Evolutionary conservation across 805 yeast genomes (phyloP).

Genomic region (Candida xiaguanensis): DNA sequence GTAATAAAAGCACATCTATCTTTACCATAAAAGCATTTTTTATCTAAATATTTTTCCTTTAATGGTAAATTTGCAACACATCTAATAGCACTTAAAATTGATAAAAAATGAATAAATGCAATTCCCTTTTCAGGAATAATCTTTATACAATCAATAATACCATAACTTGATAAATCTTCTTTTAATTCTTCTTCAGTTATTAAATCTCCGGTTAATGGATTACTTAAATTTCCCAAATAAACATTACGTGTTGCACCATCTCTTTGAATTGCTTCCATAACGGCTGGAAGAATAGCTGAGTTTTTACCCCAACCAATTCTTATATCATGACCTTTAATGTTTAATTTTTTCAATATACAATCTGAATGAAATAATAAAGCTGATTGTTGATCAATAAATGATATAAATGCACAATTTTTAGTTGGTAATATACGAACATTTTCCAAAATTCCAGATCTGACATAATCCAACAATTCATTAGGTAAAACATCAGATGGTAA

Average conservation of each 20-base stretch:
- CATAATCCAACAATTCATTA: constrained; percentile 82
- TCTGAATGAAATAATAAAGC: constrained; percentile 92
- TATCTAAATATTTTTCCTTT: constrained; percentile 63
- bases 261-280: constrained; percentile 69
- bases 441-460: constrained; percentile 86
- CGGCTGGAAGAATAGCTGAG: constrained; percentile 68
- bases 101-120: constrained; percentile 87
- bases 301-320: constrained; percentile 94
- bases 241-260: constrained; percentile 95
- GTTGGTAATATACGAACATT: constrained; percentile 73
- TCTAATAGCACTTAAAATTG: constrained; percentile 80
- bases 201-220: constrained; percentile 43
- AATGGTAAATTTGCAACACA: constrained; percentile 75
- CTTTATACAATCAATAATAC: constrained; percentile 82
- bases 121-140: constrained; percentile 76
- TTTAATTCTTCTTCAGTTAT: constrained; percentile 62
- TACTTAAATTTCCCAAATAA: constrained; percentile 76
- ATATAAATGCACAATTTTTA: constrained; percentile 84
- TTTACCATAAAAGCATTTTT: constrained; percentile 86
- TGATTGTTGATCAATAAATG: constrained; percentile 83
- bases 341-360: constrained; percentile 78
- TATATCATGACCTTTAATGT: constrained; percentile 76
- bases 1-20: constrained; percentile 94
- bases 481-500: constrained; percentile 79
- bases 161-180: constrained; percentile 67